These are phyloP conservation scores for Sugiyamaella marilandica DNA, from an alignment of 805 yeast genomes.

Conservation along the genomic window DNA sequence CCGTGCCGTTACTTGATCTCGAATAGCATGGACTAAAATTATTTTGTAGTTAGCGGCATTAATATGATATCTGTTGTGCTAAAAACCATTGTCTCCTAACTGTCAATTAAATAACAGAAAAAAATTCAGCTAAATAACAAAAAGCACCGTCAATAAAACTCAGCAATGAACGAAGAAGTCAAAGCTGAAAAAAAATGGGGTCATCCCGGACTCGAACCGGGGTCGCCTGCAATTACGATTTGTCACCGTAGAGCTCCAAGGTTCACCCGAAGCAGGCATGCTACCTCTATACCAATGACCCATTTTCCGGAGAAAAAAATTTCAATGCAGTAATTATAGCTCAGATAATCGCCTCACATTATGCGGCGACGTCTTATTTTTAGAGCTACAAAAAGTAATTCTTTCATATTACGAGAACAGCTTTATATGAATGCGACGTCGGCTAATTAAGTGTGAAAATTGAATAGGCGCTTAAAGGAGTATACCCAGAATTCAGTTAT, in stretches of 20 bases:
- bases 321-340: no score
- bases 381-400: neutral
- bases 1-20: no score
- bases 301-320: slow-evolving; percentile 10
- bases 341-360: no score
- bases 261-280: slow-evolving; percentile 37
- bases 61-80: no score
- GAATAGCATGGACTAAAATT: no score
- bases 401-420: no score
- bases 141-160: neutral
- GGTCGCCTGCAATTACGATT: slow-evolving; percentile 36
- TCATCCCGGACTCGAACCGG: slow-evolving; percentile 40
- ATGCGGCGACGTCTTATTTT: no score
- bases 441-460: no score
- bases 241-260: slow-evolving; percentile 29
- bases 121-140: neutral
- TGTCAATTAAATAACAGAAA: neutral
- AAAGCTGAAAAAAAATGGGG: slow-evolving; percentile 30
- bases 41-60: no score
- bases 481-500: no score
- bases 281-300: slow-evolving; percentile 39
- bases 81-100: neutral
- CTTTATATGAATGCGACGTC: no score
- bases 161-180: neutral
- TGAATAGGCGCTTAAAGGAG: no score